Percentiles rank a stretch among this genome's conserved stretches.
These are phyloP conservation scores for Cadophora sp. DNA, from an alignment of 2,329 filamentous ascomycete genomes.

Conservation along the genomic window DNA sequence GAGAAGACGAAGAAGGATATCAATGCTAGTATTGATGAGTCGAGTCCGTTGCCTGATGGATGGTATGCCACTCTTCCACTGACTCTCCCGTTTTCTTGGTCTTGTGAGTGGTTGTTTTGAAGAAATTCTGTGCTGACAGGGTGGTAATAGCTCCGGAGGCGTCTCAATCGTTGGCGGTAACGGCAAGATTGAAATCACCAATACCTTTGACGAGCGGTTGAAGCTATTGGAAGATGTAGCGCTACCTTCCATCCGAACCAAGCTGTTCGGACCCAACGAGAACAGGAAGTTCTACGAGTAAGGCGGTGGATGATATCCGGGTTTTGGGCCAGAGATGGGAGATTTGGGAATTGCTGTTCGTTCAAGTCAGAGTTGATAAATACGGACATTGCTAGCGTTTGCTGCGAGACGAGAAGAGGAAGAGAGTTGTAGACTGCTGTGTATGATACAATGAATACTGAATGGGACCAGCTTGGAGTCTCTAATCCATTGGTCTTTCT, in stretches of 20 bases:
- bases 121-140: slow-evolving; percentile 25
- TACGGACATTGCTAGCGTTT: slow-evolving; percentile 8
- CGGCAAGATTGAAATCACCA: slow-evolving; percentile 98
- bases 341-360: slow-evolving; percentile 2
- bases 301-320: slow-evolving; percentile 32
- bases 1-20: slow-evolving; percentile 74
- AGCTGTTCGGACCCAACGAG: slow-evolving; percentile 90
- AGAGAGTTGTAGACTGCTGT: slow-evolving; percentile 26
- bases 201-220: slow-evolving; percentile 94
- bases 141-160: slow-evolving; percentile 74
- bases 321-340: background rate
- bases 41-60: slow-evolving; percentile 78
- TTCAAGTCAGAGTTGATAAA: slow-evolving; percentile 11
- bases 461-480: slow-evolving; percentile 21
- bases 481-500: slow-evolving; percentile 15
- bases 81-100: background rate
- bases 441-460: slow-evolving; percentile 43
- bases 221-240: slow-evolving; percentile 83
- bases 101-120: background rate
- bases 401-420: background rate
- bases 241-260: slow-evolving; percentile 82
- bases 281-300: slow-evolving; percentile 97
- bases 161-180: slow-evolving; percentile 78
- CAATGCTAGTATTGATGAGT: slow-evolving; percentile 76
- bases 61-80: slow-evolving; percentile 67